Evolutionary conservation across 805 yeast genomes (phyloP), one percentile per base, ranked within the genome.

Genomic region (Schizosaccharomyces japonicus): DNA sequence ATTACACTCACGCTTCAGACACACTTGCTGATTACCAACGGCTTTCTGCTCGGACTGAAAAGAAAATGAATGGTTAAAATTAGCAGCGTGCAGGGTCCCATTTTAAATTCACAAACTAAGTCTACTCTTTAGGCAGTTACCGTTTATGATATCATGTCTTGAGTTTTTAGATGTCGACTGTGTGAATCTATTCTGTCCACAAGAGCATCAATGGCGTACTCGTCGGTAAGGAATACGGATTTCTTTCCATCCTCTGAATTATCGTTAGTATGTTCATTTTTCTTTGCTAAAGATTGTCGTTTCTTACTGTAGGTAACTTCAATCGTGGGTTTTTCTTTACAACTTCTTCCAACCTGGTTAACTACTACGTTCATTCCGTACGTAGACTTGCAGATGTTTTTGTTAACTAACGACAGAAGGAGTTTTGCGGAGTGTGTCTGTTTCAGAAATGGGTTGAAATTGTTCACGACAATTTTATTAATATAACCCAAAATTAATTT

Each of bases 1-100:
- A 80, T 58, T 83, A 81, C 56, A 84, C 80, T 1, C 94, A 83
- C 57, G 69, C 76, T 3, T 70, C 60, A 21, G 54, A 54, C 47
- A 55, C 58, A n/a, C 27, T 55, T 50, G 52, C 30, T 28, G 53
- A 54, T 45, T 27, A 32, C 25, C n/a, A 26, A 27, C 17, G 31
- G 31, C n/a, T n/a, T n/a, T n/a, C n/a, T n/a, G n/a, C n/a, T n/a
- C n/a, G n/a, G n/a, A n/a, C n/a, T n/a, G n/a, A n/a, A n/a, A n/a
- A n/a, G n/a, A n/a, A n/a, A n/a, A n/a, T n/a, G n/a, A n/a, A n/a
- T n/a, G n/a, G n/a, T n/a, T n/a, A n/a, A n/a, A n/a, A n/a, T n/a
- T n/a, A n/a, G n/a, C n/a, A n/a, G n/a, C n/a, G n/a, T n/a, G n/a
- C n/a, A n/a, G n/a, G n/a, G n/a, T n/a, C n/a, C n/a, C n/a, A n/a